These are phyloP conservation scores for Amorphotheca resinae DNA, from an alignment of 495 filamentous ascomycete species.

Conservation along the genomic window DNA sequence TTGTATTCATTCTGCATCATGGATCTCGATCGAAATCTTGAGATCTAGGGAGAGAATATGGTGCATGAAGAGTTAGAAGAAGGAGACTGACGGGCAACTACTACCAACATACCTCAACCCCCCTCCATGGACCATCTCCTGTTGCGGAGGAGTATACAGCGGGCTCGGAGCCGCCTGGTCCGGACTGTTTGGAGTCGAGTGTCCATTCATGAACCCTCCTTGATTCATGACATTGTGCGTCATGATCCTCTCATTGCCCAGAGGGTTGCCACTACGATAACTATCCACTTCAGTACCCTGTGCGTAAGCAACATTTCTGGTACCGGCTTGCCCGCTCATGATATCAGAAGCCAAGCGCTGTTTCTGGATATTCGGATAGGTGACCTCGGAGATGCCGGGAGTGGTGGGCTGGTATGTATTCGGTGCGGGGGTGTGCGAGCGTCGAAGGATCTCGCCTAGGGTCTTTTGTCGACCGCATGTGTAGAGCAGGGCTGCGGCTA, in stretches of 20 bases:
- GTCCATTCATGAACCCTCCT: not conserved
- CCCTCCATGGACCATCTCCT: too few relatives aligned
- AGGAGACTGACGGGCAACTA: too few relatives aligned
- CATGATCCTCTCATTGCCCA: conserved; percentile 12
- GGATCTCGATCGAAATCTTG: too few relatives aligned
- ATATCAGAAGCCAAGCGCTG: not conserved
- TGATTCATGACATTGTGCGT: not conserved
- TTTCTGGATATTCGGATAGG: conserved; percentile 16
- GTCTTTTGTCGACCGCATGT: conserved; percentile 27
- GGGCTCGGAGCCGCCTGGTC: conserved; percentile 8
- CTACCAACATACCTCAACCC: too few relatives aligned
- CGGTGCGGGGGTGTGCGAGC: not conserved
- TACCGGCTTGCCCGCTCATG: not conserved
- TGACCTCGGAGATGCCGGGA: conserved; percentile 9
- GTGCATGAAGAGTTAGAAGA: too few relatives aligned
- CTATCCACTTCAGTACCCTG: conserved; percentile 5
- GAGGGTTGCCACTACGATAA: conserved; percentile 13
- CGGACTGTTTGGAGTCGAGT: conserved; percentile 8
- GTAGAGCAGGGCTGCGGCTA: conserved; percentile 28
- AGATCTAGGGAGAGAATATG: too few relatives aligned
- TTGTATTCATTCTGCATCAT: too few relatives aligned
- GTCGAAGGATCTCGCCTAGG: conserved; percentile 8
- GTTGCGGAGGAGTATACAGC: too few relatives aligned
- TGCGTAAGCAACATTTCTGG: not conserved
- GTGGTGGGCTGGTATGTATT: conserved; percentile 11